Evolutionary conservation across 2,329 filamentous ascomycete species (phyloP), one percentile per base, ranked within the genome.

Genomic region (Calonectria henricotiae): DNA sequence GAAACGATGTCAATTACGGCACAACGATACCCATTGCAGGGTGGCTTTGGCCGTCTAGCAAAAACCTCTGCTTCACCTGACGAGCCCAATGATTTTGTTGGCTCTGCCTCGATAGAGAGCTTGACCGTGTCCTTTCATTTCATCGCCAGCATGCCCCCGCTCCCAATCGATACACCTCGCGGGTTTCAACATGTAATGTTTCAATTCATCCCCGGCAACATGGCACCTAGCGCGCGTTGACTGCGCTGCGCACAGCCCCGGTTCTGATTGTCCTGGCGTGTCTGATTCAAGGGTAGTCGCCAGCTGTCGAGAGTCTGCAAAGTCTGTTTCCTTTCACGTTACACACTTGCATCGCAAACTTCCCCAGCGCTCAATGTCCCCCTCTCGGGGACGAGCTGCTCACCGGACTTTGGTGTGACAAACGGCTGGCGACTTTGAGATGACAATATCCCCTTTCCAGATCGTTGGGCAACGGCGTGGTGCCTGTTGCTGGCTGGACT

Each of bases 161-260:
- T 74, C 70, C 64, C 46, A 65, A 35, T 66, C 46, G 67, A 67
- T 65, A 72, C 67, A 43, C 44, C 68, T 72, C 54, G 65, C 68
- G 68, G 70, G 71, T 68, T 75, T 73, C 70, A 68, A 68, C 70
- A 41, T 37, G 75, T 75, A 64, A 71, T 70, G 49, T 73, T 77
- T 73, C 73, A 35, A 67, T 80, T 79, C 69, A 71, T 75, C 67
- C 68, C 72, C 64, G 68, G 74, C 71, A 58, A 64, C 62, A 72
- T 72, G 66, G 58, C 71, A 75, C 62, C 64, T 61, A 58, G 72
- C 72, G 78, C 76, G 77, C 76, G 73, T 80, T 78, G 78, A 79
- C 70, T 75, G 70, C 78, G 75, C 78, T 71, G 73, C 71, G 73
- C 68, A 71, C 54, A 32, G 63, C 65, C 58, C 61, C 63, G 47